These are phyloP conservation scores for Colletotrichum navitas DNA, from an alignment of 2,329 filamentous ascomycete genomes.

Conservation along the genomic window DNA sequence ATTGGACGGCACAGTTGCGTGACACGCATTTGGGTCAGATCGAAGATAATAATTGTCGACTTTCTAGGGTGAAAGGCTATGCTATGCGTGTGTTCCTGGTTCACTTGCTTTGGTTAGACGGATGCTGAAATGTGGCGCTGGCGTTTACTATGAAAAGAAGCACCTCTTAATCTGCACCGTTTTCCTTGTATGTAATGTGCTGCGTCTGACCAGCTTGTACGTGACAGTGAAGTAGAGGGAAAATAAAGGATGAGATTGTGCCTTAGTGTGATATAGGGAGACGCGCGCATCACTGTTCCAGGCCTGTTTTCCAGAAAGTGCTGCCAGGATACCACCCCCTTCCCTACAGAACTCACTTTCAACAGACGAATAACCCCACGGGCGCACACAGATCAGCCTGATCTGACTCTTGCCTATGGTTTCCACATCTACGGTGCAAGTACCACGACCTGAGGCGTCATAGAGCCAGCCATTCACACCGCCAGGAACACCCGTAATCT, in stretches of 20 bases:
- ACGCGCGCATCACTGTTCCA: neutral
- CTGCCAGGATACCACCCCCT: slow-evolving; percentile 8
- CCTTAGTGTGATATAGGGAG: neutral
- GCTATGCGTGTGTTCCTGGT: neutral
- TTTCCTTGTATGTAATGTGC: neutral
- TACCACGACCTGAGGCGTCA: neutral
- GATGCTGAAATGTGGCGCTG: neutral
- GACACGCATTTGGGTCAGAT: neutral
- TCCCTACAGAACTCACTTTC: slow-evolving; percentile 6
- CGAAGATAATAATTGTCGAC: neutral
- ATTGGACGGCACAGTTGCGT: neutral
- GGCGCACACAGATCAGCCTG: neutral
- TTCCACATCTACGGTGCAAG: neutral
- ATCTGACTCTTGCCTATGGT: neutral
- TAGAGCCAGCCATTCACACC: neutral
- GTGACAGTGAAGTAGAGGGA: neutral
- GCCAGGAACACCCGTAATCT: neutral
- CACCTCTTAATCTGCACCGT: neutral
- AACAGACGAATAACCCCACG: neutral
- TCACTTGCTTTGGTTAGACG: neutral
- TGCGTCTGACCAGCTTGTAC: neutral
- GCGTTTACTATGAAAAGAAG: no score
- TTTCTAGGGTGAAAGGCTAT: neutral
- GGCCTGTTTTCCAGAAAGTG: neutral
- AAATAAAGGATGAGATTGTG: neutral